Evolutionary conservation across 2,329 filamentous ascomycete genomes (phyloP).

Genomic region (Colletotrichum destructivum): DNA sequence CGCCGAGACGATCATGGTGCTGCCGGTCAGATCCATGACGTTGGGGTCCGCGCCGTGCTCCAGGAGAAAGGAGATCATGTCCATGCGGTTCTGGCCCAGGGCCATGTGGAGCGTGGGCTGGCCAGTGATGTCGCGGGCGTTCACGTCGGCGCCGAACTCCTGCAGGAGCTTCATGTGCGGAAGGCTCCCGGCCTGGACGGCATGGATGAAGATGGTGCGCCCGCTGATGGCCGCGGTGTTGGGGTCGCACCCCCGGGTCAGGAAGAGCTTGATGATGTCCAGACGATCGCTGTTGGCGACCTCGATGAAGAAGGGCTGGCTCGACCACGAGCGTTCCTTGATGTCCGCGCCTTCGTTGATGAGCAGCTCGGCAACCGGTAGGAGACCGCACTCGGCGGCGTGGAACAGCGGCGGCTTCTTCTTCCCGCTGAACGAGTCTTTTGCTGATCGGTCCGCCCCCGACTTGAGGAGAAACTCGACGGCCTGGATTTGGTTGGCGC

Average conservation of each 20-base stretch:
- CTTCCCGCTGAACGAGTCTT: constrained; percentile 41
- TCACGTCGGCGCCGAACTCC: constrained; percentile 47
- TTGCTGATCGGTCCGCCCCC: constrained; percentile 48
- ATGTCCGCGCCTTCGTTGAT: constrained; percentile 41
- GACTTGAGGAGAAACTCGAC: constrained; percentile 52
- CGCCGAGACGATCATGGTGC: constrained; percentile 52
- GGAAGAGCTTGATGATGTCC: constrained; percentile 45
- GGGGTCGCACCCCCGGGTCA: constrained; percentile 54
- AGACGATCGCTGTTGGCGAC: constrained; percentile 36
- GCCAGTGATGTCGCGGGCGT: constrained; percentile 45
- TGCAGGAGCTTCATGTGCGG: constrained; percentile 37
- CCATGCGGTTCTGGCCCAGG: constrained; percentile 47
- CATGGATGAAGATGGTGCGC: constrained; percentile 50
- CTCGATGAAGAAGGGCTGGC: constrained; percentile 39
- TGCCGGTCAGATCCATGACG: constrained; percentile 49
- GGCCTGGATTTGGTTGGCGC: constrained; percentile 50
- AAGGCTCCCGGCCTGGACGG: constrained; percentile 44
- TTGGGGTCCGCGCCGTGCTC: constrained; percentile 53
- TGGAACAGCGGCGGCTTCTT: constrained; percentile 46
- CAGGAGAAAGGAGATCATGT: constrained; percentile 54
- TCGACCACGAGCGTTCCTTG: constrained; percentile 37
- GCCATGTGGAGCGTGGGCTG: constrained; percentile 47
- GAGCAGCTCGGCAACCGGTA: constrained; percentile 40
- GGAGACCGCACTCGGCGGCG: constrained; percentile 40
- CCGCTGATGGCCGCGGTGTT: constrained; percentile 50